Base-by-base conservation (phyloP, 495 filamentous ascomycete species). In the Lophium mytilinum region DNA sequence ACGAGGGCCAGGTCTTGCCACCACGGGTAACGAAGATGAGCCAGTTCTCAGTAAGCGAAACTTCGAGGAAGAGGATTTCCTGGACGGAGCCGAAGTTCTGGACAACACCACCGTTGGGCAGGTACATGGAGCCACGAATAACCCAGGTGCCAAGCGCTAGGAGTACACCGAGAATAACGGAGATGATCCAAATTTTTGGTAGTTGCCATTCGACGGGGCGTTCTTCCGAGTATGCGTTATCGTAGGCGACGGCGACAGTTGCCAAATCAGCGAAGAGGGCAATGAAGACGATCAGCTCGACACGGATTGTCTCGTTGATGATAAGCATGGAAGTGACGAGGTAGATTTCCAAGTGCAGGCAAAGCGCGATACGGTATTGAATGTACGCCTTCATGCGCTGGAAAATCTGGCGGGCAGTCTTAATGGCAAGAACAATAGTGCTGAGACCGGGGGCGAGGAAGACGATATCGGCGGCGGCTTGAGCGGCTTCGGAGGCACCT, bases 381-480 rank as follows among this genome's bases (percentile, higher is more conserved):
- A 88, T 86, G 68, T 88, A 88, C 37, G 84, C 80, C 80, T 88
- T 88, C 84, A 88, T 88, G 65, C 84, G 84, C 76, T 88, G 84
- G 83, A 88, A 88, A 67, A 88, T 88, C 72, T 88, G 81, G 66
- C 84, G 83, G 61, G 84, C 82, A 63, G 85, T 83, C 78, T 88
- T 88, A 76, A 88, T 88, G 60, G 84, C 83, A 71, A 83, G 78
- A 68, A 88, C 84, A 49, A 88, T 88, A 61, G 84, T 88, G 75
- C 74, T 78, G 41, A 88, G 83, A 83, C 84, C 84, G 48, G 84
- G 84, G 51, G 84, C 84, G 64, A 88, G 83, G 81, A 88, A 88
- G 68, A 88, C 84, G 58, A 88, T 88, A 78, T 88, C 84, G 60
- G 84, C 83, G 60, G 84, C 84, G 60, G 84, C 84, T 74, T 88